These are phyloP conservation scores for Talinum fruticosum DNA, from an alignment of 148 eudicot genomes.

Conservation along the genomic window DNA sequence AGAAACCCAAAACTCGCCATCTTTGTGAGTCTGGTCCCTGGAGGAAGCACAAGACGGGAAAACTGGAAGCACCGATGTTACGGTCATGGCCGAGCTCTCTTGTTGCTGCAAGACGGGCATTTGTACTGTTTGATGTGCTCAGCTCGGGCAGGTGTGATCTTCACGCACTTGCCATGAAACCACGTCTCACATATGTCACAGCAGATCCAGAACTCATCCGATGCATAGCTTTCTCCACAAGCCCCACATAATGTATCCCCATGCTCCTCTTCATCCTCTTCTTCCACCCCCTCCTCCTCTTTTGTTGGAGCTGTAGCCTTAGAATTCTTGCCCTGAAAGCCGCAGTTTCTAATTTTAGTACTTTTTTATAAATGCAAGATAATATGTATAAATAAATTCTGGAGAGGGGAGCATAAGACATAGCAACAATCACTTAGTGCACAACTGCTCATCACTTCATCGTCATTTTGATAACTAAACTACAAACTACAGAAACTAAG, in stretches of 20 bases:
- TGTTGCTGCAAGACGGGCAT: slow-evolving; percentile 86
- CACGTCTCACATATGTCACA: slow-evolving; percentile 87
- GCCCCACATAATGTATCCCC: slow-evolving; percentile 92
- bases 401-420: not conserved
- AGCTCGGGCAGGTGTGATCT: slow-evolving; percentile 87
- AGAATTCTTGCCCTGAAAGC: slow-evolving; percentile 48
- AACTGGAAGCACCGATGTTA: not conserved
- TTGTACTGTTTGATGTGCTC: slow-evolving; percentile 96
- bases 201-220: slow-evolving; percentile 88
- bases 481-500: not conserved
- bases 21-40: not conserved
- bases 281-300: slow-evolving; percentile 42
- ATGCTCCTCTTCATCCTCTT: slow-evolving; percentile 78
- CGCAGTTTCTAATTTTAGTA: slow-evolving; percentile 25
- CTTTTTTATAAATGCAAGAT: not conserved
- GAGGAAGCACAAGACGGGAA: not conserved
- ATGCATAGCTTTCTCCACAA: slow-evolving; percentile 72
- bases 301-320: slow-evolving; percentile 33
- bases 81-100: slow-evolving; percentile 63
- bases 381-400: not conserved
- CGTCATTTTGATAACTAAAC: not conserved
- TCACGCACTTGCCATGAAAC: slow-evolving; percentile 95
- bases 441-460: not conserved
- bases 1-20: slow-evolving; percentile 1
- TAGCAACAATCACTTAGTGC: not conserved